Conservation (phyloP, 2,329 filamentous ascomycete genomes). For the Penicillium sp. region DNA sequence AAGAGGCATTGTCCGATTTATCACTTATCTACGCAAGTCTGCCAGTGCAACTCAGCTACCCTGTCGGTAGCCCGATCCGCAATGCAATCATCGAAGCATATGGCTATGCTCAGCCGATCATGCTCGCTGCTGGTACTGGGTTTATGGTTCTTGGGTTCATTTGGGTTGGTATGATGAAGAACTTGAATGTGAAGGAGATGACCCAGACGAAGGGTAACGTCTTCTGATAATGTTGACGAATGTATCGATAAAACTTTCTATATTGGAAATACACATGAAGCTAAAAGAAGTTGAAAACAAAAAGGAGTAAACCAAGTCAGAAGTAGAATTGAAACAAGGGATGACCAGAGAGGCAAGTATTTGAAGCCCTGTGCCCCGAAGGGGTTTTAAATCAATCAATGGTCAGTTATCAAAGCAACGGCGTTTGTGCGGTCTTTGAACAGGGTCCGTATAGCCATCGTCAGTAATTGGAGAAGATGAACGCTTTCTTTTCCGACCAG, state of each 20-base stretch:
- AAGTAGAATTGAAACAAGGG: too few relatives aligned
- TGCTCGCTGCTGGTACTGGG: constrained; percentile 53
- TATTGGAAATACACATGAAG: neutral
- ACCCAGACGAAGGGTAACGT: constrained; percentile 51
- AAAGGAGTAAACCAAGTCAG: too few relatives aligned
- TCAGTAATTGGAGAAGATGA: too few relatives aligned
- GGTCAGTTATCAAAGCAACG: too few relatives aligned
- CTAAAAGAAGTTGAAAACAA: too few relatives aligned
- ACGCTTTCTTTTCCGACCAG: too few relatives aligned
- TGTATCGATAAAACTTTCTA: neutral
- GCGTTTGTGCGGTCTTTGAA: too few relatives aligned
- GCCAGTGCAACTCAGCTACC: constrained; percentile 41
- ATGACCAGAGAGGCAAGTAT: too few relatives aligned
- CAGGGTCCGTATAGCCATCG: too few relatives aligned
- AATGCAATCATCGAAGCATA: constrained; percentile 63
- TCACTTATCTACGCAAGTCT: constrained; percentile 51
- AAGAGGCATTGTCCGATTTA: constrained; percentile 25
- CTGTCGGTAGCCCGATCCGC: constrained; percentile 52
- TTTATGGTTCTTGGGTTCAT: constrained; percentile 48
- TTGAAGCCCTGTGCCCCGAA: too few relatives aligned
- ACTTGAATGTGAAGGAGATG: constrained; percentile 53
- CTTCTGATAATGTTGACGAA: neutral
- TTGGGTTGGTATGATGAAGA: constrained; percentile 49
- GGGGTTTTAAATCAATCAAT: too few relatives aligned
- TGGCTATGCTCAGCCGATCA: constrained; percentile 53